Evolutionary conservation across 2,329 filamentous ascomycete genomes (phyloP).

Genomic region (Proliferodiscus dingleyae): DNA sequence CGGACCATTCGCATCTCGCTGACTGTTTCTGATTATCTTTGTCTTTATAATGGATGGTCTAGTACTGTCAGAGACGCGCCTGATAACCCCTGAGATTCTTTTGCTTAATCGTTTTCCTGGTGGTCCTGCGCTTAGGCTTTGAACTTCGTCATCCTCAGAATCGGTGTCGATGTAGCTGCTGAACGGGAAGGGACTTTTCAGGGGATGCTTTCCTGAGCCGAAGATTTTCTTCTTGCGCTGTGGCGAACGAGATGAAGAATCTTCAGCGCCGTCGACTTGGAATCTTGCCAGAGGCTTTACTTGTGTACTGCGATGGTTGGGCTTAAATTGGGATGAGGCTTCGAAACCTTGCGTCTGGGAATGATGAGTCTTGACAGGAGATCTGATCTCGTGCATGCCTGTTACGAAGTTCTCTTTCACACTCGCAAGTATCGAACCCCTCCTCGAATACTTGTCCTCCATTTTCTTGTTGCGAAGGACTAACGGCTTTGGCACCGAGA

Average conservation of each 20-base stretch:
- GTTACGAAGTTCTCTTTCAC: not conserved
- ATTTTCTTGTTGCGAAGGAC: not conserved
- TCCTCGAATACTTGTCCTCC: not conserved
- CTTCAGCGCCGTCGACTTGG: not conserved
- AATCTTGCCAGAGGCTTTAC: not conserved
- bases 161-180: not conserved
- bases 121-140: not conserved
- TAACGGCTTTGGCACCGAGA: slow-evolving; percentile 1
- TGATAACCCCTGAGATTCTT: slow-evolving; percentile 14
- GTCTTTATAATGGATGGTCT: not conserved
- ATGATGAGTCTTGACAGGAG: not conserved
- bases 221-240: slow-evolving; percentile 9
- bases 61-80: slow-evolving; percentile 6
- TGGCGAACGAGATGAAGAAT: not conserved
- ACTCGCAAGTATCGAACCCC: not conserved
- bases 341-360: not conserved
- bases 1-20: slow-evolving; percentile 12
- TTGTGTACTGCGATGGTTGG: slow-evolving; percentile 1
- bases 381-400: slow-evolving; percentile 4
- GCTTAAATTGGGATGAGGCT: not conserved
- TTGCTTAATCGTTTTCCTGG: slow-evolving; percentile 1
- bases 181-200: slow-evolving; percentile 21
- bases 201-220: slow-evolving; percentile 12
- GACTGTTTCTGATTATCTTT: slow-evolving; percentile 9
- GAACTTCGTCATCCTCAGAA: not conserved